Evolutionary conservation across 495 filamentous ascomycete species (phyloP), one percentile per base, ranked within the genome.

Genomic region (Annulohypoxylon nitens): DNA sequence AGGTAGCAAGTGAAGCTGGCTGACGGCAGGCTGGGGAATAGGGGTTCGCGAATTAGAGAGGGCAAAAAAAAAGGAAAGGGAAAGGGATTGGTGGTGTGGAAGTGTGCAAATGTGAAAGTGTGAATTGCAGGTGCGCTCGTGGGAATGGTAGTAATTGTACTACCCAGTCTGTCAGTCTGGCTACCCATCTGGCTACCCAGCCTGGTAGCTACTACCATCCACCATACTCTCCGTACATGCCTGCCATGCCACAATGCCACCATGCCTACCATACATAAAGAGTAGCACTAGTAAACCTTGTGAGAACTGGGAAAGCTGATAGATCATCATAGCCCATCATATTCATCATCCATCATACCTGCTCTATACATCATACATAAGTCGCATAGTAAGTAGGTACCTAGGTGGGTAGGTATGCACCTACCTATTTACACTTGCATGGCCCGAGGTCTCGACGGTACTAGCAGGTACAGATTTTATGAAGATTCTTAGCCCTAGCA

Each of bases 71-170:
- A 16, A 57, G 20, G 11, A 30, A 36, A 47, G 41, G 37, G 12
- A 59, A 63, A 51, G 41, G 25, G 37, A 54, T 65, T 69, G 61
- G n/a, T 62, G 63, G 51, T 64, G 54, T 3, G 55, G 34, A 39
- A 39, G 43, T 58, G 67, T 62, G 67, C 61, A 54, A 23, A 1
- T 23, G 30, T 30, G 30, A 30, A 6, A 30, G 3, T 30, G 30
- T 30, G 30, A 30, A 30, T 30, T 30, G 30, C 30, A 30, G 30
- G 37, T n/a, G 60, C 53, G 54, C 68, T 51, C 57, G 70, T 72
- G 64, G 69, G 58, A 72, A 63, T 62, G 58, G 58, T 67, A 45
- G 63, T 59, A 73, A 73, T 68, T 67, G 70, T 71, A 58, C 62
- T 48, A 58, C 68, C 39, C 4, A 33, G 39, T 47, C n/a, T 9